Evolutionary conservation across 192 early-diverging fungal genomes (phyloP).

Genomic region (Gryganskiella cystojenkinii): DNA sequence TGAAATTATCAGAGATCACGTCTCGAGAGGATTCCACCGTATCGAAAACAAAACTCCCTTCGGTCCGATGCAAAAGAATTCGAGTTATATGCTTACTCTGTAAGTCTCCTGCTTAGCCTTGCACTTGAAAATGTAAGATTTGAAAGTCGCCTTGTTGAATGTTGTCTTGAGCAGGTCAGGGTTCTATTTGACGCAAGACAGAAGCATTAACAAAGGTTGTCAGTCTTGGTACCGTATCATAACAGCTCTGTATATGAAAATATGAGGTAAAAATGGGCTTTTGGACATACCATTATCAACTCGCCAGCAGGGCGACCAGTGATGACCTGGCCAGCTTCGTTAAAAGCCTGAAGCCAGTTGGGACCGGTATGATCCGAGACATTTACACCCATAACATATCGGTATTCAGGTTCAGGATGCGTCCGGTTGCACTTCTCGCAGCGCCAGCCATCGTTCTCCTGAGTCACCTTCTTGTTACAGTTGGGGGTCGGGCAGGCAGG

Average conservation of each 20-base stretch:
- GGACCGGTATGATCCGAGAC: constrained; percentile 84
- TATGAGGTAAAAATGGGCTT: background rate
- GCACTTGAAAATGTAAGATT: constrained; percentile 77
- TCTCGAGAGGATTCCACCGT: too few relatives aligned
- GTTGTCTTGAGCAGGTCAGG: constrained; percentile 57
- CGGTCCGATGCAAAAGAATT: background rate
- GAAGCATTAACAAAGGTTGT: background rate
- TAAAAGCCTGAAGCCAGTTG: constrained; percentile 87
- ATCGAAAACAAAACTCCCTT: too few relatives aligned
- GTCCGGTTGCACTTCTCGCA: constrained; percentile 91
- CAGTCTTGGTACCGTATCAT: background rate
- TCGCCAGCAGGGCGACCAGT: constrained; percentile 79
- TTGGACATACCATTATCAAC: constrained; percentile 45
- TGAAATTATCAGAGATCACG: background rate
- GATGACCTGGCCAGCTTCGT: constrained; percentile 78
- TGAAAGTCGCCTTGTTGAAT: constrained; percentile 73
- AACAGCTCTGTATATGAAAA: background rate
- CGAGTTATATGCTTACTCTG: constrained; percentile 61
- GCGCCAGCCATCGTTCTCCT: constrained; percentile 77
- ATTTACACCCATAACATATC: constrained; percentile 82
- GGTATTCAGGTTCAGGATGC: constrained; percentile 77
- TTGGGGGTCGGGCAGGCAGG: constrained; percentile 82
- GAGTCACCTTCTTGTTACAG: constrained; percentile 93
- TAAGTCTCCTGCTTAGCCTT: constrained; percentile 86
- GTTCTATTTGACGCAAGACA: background rate